Base-by-base conservation (phyloP, 148 eudicot genomes). In the Rhododendron henanense region DNA sequence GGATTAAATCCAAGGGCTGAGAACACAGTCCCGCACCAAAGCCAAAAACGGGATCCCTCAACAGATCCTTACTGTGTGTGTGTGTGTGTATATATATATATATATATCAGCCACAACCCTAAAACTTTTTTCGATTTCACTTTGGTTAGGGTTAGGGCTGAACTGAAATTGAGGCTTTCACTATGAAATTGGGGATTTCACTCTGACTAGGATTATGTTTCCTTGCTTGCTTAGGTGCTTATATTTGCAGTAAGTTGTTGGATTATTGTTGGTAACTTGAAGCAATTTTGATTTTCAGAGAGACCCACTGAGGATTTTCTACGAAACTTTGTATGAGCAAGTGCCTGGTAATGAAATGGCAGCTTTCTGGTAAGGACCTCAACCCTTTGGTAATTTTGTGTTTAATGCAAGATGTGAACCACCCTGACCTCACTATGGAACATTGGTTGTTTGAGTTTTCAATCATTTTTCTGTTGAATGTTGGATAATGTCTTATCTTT, bases 241-340 rank as follows among this genome's bases (percentile, higher is more conserved):
- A 19, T 81, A 8, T 35, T 33, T 81, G 63, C 4, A 35, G 13
- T 15, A 78, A 5, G 1, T 80, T 80, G 19, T 28, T 41, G 31
- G 65, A 15, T 80, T 80, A 80, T 10, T 18, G 45, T 75, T 39
- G 77, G 78, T 50, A 76, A 57, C 21, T n/a, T 81, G 3, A 37
- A 5, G 9, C 18, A 14, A 51, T 65, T 86, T 85, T 67, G 28
- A 41, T 16, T 88, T 90, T 79, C 95, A 96, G 96, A 96, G 99
- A 91, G 99, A 94, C 84, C 94, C 99, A 1, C 88, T 94, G 92
- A 91, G 98, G 92, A 96, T 96, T 89, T 96, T 96, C 90, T 96
- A 96, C 79, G 95, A 96, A 82, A 80, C 90, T 10, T 87, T 96
- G 88, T 90, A 94, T 82, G 75, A 91, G 85, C 98, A 96, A 88